Evolutionary conservation across 2,329 filamentous ascomycete genomes (phyloP), one percentile per base, ranked within the genome.

Genomic region (Chalaropsis thielavioides): DNA sequence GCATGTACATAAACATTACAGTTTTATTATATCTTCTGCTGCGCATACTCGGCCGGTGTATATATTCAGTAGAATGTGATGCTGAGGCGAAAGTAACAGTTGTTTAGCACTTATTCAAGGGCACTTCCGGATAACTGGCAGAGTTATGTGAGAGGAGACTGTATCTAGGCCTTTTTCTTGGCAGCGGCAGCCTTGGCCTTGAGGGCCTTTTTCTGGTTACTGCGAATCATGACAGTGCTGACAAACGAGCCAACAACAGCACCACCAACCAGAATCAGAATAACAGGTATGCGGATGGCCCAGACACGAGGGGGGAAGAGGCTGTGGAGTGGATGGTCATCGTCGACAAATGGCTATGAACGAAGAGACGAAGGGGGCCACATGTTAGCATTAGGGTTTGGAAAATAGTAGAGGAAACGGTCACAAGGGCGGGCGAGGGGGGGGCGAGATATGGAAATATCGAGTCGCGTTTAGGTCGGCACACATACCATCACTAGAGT

Each of bases 281-380:
- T 96, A 71, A 99, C 92, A 71, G 94, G 94, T 73, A 99, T 94
- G 75, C 94, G 92, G 74, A 99, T 96, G 68, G 94, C 94, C 94
- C 94, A 99, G 74, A 96, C 92, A 75, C 94, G 92, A 59, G 92
- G 92, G 68, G 90, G 94, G 80, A 99, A 99, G 79, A 97, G 82
- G 75, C 88, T 88, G 75, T 99, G 94, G 67, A 97, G 87, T 66
- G 90, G 87, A 76, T 99, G 94, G 74, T 90, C 90, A 66, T 88
- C 84, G 76, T 99, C 94, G 76, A 99, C 94, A 76, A 99, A 99
- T 74, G 94, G 94, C 94, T 99, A 64, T 19, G 44, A 67, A 68
- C 19, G 51, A 15, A 11, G 56, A 4, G 7, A 13, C 27, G 31
- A 40, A 58, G n/a, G 19, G 11, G 22, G 27, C n/a, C 19, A 15